phyloP scores from a whole-genome alignment of 1,284 basidiomycete genomes.

The Phylloboletellus chloephorus region DNA sequence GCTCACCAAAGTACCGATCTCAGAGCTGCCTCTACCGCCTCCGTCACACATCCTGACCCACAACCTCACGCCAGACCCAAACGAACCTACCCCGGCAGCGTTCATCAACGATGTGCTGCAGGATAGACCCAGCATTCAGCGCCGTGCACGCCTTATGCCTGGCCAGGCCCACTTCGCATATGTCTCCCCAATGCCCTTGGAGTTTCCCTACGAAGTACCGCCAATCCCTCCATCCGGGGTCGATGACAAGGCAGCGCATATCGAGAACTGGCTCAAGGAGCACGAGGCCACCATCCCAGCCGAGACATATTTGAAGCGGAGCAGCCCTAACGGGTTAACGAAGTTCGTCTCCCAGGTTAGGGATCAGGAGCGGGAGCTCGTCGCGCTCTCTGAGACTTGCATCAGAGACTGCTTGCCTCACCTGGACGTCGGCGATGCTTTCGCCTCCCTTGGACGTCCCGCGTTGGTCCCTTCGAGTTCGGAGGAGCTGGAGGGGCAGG shows the following conservation, averaged over 20 bases:
- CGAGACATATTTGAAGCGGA: conserved; percentile 2
- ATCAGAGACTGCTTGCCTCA: conserved; percentile 77
- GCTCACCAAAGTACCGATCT: conserved; percentile 41
- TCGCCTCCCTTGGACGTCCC: conserved; percentile 55
- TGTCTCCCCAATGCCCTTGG: conserved; percentile 75
- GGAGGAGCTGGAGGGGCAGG: conserved; percentile 24
- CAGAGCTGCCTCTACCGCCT: conserved; percentile 62
- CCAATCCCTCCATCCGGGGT: conserved; percentile 42
- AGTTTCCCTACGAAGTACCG: conserved; percentile 82
- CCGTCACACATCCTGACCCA: conserved; percentile 56
- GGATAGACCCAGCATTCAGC: conserved; percentile 63
- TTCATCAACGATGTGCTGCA: conserved; percentile 49
- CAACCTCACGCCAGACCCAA: conserved; percentile 65
- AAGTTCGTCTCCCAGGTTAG: conserved; percentile 51
- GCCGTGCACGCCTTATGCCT: conserved; percentile 59
- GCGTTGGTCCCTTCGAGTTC: conserved; percentile 36
- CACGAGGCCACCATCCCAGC: conserved; percentile 51
- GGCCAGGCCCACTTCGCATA: conserved; percentile 74
- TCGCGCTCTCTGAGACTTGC: conserved; percentile 65
- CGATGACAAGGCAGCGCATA: conserved; percentile 54
- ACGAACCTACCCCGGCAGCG: conserved; percentile 45
- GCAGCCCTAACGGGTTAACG: conserved; percentile 22
- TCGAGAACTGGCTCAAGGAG: conserved; percentile 66
- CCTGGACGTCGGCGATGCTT: conserved; percentile 82
- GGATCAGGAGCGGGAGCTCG: conserved; percentile 57